Evolutionary conservation across 2,329 filamentous ascomycete genomes (phyloP).

Genomic region (Celoporthe dispersa): DNA sequence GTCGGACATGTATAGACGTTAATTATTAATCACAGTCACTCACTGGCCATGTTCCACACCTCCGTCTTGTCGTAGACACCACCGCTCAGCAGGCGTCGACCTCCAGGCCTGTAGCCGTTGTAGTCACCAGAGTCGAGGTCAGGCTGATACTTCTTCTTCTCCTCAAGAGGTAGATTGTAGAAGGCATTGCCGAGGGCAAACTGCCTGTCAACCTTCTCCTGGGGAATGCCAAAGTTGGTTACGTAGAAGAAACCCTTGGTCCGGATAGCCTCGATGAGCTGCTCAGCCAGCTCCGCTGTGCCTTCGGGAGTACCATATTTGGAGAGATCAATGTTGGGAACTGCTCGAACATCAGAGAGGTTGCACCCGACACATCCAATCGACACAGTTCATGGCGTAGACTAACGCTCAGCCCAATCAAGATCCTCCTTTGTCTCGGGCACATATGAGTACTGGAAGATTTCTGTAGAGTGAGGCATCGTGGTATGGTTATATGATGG

Average conservation of each 20-base stretch:
- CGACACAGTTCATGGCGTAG: no score
- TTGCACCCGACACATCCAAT: background rate
- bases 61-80: slow-evolving; percentile 45
- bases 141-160: slow-evolving; percentile 61
- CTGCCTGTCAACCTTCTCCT: slow-evolving; percentile 63
- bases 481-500: background rate
- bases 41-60: slow-evolving; percentile 45
- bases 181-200: slow-evolving; percentile 65
- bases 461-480: slow-evolving; percentile 17
- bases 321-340: slow-evolving; percentile 56
- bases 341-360: background rate
- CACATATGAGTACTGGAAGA: slow-evolving; percentile 16
- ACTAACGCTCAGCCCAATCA: slow-evolving; percentile 17
- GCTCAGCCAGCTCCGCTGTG: slow-evolving; percentile 56
- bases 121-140: slow-evolving; percentile 58
- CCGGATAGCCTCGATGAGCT: slow-evolving; percentile 58
- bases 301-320: slow-evolving; percentile 58
- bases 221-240: slow-evolving; percentile 63
- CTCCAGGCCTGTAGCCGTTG: slow-evolving; percentile 59
- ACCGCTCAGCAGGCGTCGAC: slow-evolving; percentile 42
- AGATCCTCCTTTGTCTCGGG: slow-evolving; percentile 21
- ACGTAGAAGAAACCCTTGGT: slow-evolving; percentile 65
- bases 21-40: background rate
- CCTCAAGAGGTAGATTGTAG: slow-evolving; percentile 58
- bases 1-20: no score